phyloP scores from a whole-genome alignment of 768 basidiomycete genomes.

The Strobilomyces confusus region DNA sequence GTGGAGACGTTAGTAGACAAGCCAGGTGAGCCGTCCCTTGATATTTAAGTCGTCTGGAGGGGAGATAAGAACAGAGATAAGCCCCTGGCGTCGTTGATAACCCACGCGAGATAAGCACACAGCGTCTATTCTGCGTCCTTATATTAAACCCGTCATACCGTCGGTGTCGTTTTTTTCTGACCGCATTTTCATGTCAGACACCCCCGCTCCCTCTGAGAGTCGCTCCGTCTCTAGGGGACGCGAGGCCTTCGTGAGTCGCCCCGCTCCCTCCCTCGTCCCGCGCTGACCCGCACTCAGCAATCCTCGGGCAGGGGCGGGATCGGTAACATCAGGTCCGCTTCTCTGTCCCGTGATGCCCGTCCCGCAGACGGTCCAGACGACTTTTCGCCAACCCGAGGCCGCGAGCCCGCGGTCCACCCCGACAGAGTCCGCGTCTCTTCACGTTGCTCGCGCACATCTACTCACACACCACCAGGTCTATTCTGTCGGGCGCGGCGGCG shows the following conservation, averaged over 20 bases:
- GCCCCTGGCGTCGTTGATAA: slow-evolving; percentile 13
- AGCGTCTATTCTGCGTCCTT: not conserved
- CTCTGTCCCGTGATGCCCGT: slow-evolving; percentile 42
- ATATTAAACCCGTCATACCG: not conserved
- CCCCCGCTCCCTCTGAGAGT: slow-evolving; percentile 19
- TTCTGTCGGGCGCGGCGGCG: slow-evolving; percentile 75
- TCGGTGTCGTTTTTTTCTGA: not conserved
- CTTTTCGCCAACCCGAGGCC: slow-evolving; percentile 51
- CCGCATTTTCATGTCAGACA: slow-evolving; percentile 23
- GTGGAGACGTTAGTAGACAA: slow-evolving; percentile 15
- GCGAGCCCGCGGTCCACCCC: slow-evolving; percentile 45
- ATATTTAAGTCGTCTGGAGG: slow-evolving; percentile 6
- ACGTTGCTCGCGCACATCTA: not conserved
- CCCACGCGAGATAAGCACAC: slow-evolving; percentile 14
- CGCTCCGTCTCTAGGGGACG: slow-evolving; percentile 59
- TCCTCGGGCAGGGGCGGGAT: slow-evolving; percentile 66
- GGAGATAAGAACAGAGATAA: slow-evolving; percentile 22
- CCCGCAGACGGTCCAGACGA: slow-evolving; percentile 49
- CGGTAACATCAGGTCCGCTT: slow-evolving; percentile 59
- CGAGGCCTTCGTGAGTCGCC: slow-evolving; percentile 48
- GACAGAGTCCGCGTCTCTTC: slow-evolving; percentile 29
- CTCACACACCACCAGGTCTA: slow-evolving; percentile 18
- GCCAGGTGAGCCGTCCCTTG: slow-evolving; percentile 2
- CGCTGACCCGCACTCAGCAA: slow-evolving; percentile 28
- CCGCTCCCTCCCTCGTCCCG: not conserved